Conservation (phyloP, 2,329 filamentous ascomycete species). For the Beauveria rudraprayagi region DNA sequence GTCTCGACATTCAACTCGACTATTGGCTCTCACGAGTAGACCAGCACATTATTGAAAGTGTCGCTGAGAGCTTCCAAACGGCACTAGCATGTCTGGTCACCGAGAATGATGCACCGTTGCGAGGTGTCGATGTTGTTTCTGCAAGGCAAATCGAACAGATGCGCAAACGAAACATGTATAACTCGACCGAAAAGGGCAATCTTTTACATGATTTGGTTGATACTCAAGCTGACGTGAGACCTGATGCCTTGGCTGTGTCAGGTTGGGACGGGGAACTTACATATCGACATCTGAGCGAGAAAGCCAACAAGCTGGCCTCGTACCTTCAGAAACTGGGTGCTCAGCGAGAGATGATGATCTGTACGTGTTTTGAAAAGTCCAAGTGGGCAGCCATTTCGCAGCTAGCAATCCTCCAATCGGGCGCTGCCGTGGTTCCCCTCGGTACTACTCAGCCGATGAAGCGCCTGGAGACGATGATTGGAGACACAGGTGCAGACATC, state of each 20-base stretch:
- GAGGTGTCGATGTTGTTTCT: neutral
- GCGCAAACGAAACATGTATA: neutral
- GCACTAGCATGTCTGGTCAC: neutral
- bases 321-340: neutral
- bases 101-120: neutral
- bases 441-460: neutral
- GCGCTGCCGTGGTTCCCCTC: neutral
- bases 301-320: neutral
- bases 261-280: neutral
- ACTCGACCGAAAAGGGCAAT: neutral
- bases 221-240: neutral
- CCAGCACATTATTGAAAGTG: neutral
- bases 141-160: neutral
- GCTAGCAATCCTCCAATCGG: neutral
- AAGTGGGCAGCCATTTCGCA: neutral
- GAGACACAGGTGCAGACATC: neutral
- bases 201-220: neutral
- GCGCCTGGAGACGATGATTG: neutral
- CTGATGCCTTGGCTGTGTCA: neutral
- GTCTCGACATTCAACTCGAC: neutral
- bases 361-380: slow-evolving; percentile 1
- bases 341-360: neutral
- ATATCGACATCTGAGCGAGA: neutral
- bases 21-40: neutral
- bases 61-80: neutral